Evolutionary conservation across 1,284 basidiomycete species (phyloP), one percentile per base, ranked within the genome.

Genomic region (Pulchroboletus neoregius): DNA sequence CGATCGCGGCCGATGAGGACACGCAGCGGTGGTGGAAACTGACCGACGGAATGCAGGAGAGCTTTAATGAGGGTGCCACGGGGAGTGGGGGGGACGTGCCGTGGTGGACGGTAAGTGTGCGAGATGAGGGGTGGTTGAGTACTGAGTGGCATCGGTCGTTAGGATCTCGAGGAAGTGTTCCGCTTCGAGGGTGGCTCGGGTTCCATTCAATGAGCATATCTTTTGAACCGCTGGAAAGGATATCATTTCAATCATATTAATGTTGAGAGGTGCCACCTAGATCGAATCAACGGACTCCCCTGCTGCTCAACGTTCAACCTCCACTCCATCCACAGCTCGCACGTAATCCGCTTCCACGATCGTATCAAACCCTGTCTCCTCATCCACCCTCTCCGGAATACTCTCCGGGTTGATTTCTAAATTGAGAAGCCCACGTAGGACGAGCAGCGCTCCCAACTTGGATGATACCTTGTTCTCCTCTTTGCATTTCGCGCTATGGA

Each of bases 1-100:
- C 66, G 24, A 75, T 88, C 30, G 79, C 73, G 6, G 74, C 78
- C 22, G 84, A 87, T 60, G 72, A 76, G 30, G 79, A 82, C 59
- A 90, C 87, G 15, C 74, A 76, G 58, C 63, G 73, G 46, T 91
- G 88, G 88, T 91, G 88, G 88, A 69, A 73, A 56, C 65, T 89
- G 48, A 84, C 87, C 0, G 88, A 90, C 62, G 70, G 65, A 4
- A 87, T 90, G 86, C 88, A 91, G 65, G 80, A 85, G 67, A 84
- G 79, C 57, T 79, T 89, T 35, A 73, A 83, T 8, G 71, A 77
- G 2, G 85, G 78, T 15, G 86, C 87, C 2, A 73, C 71, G 1
- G 87, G 87, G 6, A 87, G 84, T 52, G 84, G 78, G 8, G 68
- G 70, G 16, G 75, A 73, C 7, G 68, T 82, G 8, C 79, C 82